Evolutionary conservation across 176 grass and related monocot genomes (phyloP).

Genomic region (Chrysopogon serrulatus): DNA sequence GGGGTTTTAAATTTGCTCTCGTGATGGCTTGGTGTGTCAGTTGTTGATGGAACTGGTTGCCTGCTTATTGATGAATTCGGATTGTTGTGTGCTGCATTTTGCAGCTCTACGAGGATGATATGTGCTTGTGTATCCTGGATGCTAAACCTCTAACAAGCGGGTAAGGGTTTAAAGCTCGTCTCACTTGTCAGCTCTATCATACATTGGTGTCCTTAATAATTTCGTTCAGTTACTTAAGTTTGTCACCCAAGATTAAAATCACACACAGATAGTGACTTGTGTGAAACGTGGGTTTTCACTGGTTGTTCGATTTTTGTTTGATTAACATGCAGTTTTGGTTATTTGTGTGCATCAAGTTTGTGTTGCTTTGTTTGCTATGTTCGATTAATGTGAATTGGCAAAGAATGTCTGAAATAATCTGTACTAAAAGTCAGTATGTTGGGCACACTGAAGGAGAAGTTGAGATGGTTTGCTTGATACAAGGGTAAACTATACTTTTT

Average conservation of each 20-base stretch:
- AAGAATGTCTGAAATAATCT: background rate
- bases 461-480: background rate
- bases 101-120: slow-evolving; percentile 89
- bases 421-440: background rate
- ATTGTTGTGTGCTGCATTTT: slow-evolving; percentile 21
- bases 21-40: background rate
- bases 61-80: background rate
- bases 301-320: background rate
- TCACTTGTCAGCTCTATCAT: background rate
- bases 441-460: background rate
- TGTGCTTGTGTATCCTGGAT: slow-evolving; percentile 86
- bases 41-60: background rate
- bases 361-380: background rate
- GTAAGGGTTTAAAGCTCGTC: slow-evolving; percentile 25
- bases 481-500: background rate
- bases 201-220: background rate
- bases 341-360: background rate
- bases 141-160: slow-evolving; percentile 56
- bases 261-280: background rate
- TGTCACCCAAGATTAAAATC: background rate
- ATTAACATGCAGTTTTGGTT: background rate
- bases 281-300: background rate
- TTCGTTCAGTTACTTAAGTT: background rate
- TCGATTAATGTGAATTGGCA: background rate
- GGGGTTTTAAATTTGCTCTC: background rate